A percentile compares a stretch with the other conserved stretches of the same genome.
Conservation (phyloP, 192 early-diverging fungal genomes). For the Borealophlyctis nickersoniae region DNA sequence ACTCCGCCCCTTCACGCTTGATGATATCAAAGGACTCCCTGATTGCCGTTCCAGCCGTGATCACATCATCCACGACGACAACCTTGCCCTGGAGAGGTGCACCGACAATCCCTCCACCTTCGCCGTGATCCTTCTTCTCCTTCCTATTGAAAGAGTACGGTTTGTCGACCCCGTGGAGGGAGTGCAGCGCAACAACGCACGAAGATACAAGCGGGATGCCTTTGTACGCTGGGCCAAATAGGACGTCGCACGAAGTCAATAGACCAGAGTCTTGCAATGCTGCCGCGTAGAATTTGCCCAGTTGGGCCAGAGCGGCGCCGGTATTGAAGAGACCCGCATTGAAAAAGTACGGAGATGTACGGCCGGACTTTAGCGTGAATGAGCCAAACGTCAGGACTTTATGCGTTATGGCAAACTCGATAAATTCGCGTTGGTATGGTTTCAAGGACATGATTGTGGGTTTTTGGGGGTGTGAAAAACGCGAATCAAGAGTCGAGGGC, state of each 20-base stretch:
- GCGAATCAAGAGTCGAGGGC: too few relatives aligned
- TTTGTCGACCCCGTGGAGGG: conserved; percentile 55
- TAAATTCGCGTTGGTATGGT: conserved; percentile 84
- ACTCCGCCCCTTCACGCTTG: conserved; percentile 60
- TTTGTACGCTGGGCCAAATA: conserved; percentile 99
- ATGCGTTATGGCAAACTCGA: conserved; percentile 84
- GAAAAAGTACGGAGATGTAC: conserved; percentile 97
- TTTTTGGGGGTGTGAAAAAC: neutral
- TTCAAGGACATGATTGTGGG: conserved; percentile 25
- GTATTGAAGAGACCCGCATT: conserved; percentile 96
- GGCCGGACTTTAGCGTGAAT: conserved; percentile 92
- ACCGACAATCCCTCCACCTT: conserved; percentile 95
- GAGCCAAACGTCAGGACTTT: conserved; percentile 85
- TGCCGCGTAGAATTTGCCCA: conserved; percentile 89
- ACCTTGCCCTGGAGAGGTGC: conserved; percentile 66
- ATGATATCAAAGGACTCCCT: conserved; percentile 86
- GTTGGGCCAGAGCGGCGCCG: conserved; percentile 73
- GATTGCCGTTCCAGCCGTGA: conserved; percentile 99
- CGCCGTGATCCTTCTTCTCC: conserved; percentile 98
- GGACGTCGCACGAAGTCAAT: conserved; percentile 63
- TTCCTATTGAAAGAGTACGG: conserved; percentile 97
- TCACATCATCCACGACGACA: conserved; percentile 95
- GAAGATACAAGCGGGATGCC: conserved; percentile 90
- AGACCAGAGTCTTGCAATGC: conserved; percentile 70
- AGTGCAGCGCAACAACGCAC: conserved; percentile 73